Base-by-base conservation (phyloP, 768 basidiomycete species). In the Hygrophoropsis aurantiaca region DNA sequence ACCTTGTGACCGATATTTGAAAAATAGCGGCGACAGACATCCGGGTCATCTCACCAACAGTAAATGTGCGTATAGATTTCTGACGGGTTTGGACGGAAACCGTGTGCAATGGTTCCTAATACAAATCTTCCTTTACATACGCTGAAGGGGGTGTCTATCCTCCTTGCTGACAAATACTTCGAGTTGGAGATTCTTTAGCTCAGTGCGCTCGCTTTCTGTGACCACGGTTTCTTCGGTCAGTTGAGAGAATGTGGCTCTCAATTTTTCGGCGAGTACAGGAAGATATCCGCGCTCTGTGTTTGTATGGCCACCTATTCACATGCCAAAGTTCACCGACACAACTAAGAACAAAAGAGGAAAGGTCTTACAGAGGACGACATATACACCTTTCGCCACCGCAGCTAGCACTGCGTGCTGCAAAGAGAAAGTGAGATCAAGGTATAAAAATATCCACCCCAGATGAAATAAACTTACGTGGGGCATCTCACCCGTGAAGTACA, bases 241-340 rank as follows among this genome's bases (percentile, higher is more conserved):
- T 57, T 58, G 62, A 21, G 55, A 10, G 51, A 66, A 59, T 56
- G 65, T 50, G 88, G 69, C 62, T 84, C 79, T 40, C 60, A 97
- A 73, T 66, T 81, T 84, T 11, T 72, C 66, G 32, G 84, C 84
- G 25, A 97, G 78, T 19, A 81, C 71, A 15, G 84, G 80, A 45
- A 98, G 84, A 69, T 91, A 97, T 0, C 92, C 92, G 25, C 94
- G 87, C 70, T 98, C 95, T 36, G 94, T 94, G 68, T 94, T 94
- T 13, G 91, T 88, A 68, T 97, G 95, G 15, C 90, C 90, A 62
- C 87, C 89, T 90, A 54, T 32, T 21, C 47, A 52, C n/a, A n/a
- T n/a, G n/a, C 46, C 16, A 38, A 16, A 15, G 18, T 40, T 26
- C 24, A n/a, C 25, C 18, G 36, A 11, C 24, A 41, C 19, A 26